Conservation (phyloP, 768 basidiomycete genomes). For the Macrolepiota fuliginosa region DNA sequence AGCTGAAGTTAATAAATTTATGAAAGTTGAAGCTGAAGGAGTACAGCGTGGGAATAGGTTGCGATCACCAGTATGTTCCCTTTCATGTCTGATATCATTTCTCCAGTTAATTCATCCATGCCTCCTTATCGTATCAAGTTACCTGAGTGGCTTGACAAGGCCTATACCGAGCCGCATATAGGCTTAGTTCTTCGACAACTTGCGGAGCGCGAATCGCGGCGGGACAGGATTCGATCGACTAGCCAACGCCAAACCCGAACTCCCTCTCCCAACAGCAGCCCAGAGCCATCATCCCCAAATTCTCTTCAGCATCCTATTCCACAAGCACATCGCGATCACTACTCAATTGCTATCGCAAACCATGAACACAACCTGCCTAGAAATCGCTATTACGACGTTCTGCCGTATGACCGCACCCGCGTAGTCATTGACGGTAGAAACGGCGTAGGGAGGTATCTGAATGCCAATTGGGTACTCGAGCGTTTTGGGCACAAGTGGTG, state of each 20-base stretch:
- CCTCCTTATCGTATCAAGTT: not conserved
- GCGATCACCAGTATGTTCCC: not conserved
- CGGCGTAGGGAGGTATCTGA: conserved; percentile 57
- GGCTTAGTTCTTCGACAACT: conserved; percentile 31
- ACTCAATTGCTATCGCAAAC: conserved; percentile 53
- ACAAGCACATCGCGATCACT: conserved; percentile 38
- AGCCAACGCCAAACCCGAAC: conserved; percentile 17
- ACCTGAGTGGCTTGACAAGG: conserved; percentile 29
- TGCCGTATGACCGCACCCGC: conserved; percentile 81
- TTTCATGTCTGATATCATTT: not conserved
- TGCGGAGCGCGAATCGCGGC: conserved; percentile 31
- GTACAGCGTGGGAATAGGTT: conserved; percentile 10
- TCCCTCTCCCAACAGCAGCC: not conserved
- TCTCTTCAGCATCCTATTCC: not conserved
- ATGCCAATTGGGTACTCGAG: conserved; percentile 86
- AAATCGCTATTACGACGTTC: conserved; percentile 74
- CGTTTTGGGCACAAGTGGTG: conserved; percentile 70
- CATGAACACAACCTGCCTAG: conserved; percentile 38
- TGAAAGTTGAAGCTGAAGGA: conserved; percentile 4
- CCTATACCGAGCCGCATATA: conserved; percentile 21
- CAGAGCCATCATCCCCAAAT: not conserved
- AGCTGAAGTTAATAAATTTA: too few species aligned
- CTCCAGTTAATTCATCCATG: not conserved
- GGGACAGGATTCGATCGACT: conserved; percentile 27
- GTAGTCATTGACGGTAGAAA: conserved; percentile 44